phyloP scores from a whole-genome alignment of 2,329 filamentous ascomycete genomes.

The Hymenotorrendiella dingleyae region DNA sequence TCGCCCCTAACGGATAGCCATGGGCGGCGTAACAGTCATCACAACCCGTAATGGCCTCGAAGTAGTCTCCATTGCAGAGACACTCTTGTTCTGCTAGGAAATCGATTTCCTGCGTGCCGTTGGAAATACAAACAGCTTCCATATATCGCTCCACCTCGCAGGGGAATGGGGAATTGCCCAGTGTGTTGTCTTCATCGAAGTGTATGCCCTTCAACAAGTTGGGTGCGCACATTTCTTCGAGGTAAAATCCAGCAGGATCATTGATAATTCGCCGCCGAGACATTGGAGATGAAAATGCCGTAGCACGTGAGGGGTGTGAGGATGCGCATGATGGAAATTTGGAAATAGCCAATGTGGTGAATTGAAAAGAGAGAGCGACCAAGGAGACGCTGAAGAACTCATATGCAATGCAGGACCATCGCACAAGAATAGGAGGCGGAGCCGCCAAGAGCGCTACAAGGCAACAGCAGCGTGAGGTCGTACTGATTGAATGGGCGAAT shows the following conservation, averaged over 20 bases:
- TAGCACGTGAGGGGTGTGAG: background rate
- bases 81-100: constrained; percentile 32
- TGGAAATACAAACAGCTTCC: constrained; percentile 28
- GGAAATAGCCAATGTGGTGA: background rate
- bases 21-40: constrained; percentile 36
- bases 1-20: constrained; percentile 23
- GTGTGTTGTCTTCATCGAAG: no score
- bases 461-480: no score
- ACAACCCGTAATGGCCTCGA: constrained; percentile 35
- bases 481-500: no score
- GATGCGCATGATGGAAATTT: background rate
- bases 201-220: background rate
- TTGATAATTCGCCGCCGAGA: background rate
- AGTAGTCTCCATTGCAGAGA: constrained; percentile 39
- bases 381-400: no score
- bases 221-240: background rate
- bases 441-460: background rate
- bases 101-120: constrained; percentile 28
- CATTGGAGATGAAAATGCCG: background rate
- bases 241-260: background rate
- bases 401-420: background rate
- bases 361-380: background rate
- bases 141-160: constrained; percentile 22
- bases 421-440: no score
- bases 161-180: constrained; percentile 9